A percentile compares a stretch with the other conserved stretches of the same genome.
phyloP scores from a whole-genome alignment of 768 basidiomycete species.

The Leccinum sublutescens region DNA sequence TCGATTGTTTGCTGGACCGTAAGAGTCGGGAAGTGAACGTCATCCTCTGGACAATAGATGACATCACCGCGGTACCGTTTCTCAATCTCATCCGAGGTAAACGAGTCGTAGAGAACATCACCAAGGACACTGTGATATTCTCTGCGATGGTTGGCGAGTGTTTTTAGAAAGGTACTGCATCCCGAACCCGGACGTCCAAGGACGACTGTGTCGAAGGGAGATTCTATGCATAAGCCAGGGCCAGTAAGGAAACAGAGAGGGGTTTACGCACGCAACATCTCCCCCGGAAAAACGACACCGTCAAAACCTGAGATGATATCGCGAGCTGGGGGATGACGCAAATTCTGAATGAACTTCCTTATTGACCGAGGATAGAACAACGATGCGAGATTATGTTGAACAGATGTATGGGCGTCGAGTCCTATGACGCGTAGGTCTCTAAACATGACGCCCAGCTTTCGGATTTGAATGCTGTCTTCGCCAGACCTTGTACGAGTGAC shows the following conservation, averaged over 20 bases:
- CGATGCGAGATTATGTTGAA: constrained; percentile 53
- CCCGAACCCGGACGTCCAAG: constrained; percentile 76
- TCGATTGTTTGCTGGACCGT: constrained; percentile 47
- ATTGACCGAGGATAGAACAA: constrained; percentile 22
- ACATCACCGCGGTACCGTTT: constrained; percentile 48
- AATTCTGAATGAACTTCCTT: constrained; percentile 34
- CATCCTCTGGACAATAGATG: constrained; percentile 36
- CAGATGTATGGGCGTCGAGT: constrained; percentile 40
- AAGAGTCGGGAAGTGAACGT: constrained; percentile 32
- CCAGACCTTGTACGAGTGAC: constrained; percentile 26
- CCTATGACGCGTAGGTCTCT: constrained; percentile 53
- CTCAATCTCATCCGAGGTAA: constrained; percentile 42
- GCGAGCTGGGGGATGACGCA: constrained; percentile 57
- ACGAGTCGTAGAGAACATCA: constrained; percentile 45
- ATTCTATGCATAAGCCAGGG: background rate
- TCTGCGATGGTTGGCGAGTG: constrained; percentile 44
- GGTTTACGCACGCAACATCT: constrained; percentile 66
- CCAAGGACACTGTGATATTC: constrained; percentile 42
- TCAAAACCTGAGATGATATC: constrained; percentile 55
- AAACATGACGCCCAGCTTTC: constrained; percentile 52
- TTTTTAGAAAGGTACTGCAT: constrained; percentile 51
- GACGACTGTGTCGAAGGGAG: constrained; percentile 51
- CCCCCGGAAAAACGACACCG: constrained; percentile 63
- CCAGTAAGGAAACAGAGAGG: background rate
- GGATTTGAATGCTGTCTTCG: constrained; percentile 31